phyloP scores from a whole-genome alignment of 345 rosid genomes.

The Murraya paniculata region DNA sequence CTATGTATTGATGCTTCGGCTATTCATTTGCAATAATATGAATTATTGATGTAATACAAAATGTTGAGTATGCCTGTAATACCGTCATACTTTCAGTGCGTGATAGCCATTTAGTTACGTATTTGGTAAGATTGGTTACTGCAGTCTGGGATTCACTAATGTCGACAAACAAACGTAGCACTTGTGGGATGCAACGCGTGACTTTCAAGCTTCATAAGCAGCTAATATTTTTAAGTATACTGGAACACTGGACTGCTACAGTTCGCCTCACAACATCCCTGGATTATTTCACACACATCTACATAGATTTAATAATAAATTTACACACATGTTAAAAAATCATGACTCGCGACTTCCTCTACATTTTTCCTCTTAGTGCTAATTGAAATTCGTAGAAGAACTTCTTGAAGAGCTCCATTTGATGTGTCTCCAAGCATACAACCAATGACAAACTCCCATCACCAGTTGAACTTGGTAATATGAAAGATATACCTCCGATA shows the following conservation, averaged over 20 bases:
- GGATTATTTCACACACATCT: constrained; percentile 13
- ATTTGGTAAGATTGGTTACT: neutral
- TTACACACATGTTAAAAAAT: neutral
- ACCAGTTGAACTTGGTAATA: neutral
- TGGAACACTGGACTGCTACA: neutral
- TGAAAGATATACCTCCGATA: constrained; percentile 1
- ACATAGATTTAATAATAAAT: too few relatives aligned
- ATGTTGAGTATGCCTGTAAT: too few relatives aligned
- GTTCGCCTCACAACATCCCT: constrained; percentile 24
- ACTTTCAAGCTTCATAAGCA: too few relatives aligned
- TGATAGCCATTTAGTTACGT: neutral
- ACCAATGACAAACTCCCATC: neutral
- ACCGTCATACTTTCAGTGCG: too few relatives aligned
- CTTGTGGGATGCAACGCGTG: too few relatives aligned
- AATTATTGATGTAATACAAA: too few relatives aligned
- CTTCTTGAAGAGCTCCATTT: neutral
- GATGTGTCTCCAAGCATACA: neutral
- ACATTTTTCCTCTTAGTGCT: neutral
- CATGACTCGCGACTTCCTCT: neutral
- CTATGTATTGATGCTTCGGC: neutral
- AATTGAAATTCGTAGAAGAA: neutral
- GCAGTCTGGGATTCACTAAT: too few relatives aligned
- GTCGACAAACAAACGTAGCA: too few relatives aligned
- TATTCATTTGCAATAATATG: neutral
- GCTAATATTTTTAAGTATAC: too few relatives aligned